A percentile compares a stretch with the other conserved stretches of the same genome.
phyloP scores from a whole-genome alignment of 2,329 filamentous ascomycete species.

The Emmonsiellopsis sp. region DNA sequence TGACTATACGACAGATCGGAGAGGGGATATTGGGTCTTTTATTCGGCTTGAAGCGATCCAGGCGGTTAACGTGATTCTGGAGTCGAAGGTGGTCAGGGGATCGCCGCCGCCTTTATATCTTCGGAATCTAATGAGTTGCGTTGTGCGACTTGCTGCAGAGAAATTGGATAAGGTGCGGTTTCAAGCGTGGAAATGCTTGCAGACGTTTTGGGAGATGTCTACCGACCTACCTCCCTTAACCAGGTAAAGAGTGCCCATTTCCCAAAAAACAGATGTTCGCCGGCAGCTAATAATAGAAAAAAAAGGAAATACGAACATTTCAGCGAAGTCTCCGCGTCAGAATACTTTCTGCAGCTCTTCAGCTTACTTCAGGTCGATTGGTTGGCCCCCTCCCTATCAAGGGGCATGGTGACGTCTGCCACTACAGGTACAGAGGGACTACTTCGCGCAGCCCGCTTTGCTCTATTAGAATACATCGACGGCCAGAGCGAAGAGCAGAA shows the following conservation, averaged over 20 bases:
- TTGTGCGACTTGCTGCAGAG: constrained; percentile 68
- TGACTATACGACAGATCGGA: constrained; percentile 83
- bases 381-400: constrained; percentile 29
- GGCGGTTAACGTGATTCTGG: constrained; percentile 42
- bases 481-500: constrained; percentile 19
- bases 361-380: constrained; percentile 27
- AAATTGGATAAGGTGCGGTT: constrained; percentile 81
- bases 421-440: constrained; percentile 37
- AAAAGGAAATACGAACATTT: constrained; percentile 33
- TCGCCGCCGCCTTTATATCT: constrained; percentile 12
- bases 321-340: constrained; percentile 34
- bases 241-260: constrained; percentile 31
- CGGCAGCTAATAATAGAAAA: constrained; percentile 10
- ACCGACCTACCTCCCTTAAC: constrained; percentile 25
- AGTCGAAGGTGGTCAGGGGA: constrained; percentile 10
- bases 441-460: constrained; percentile 33
- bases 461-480: constrained; percentile 30
- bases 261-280: background rate
- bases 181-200: constrained; percentile 37
- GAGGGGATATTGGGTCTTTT: constrained; percentile 83
- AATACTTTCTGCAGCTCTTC: constrained; percentile 36
- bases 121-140: constrained; percentile 27
- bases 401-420: constrained; percentile 37
- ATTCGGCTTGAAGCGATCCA: constrained; percentile 72
- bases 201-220: constrained; percentile 29